Base-by-base conservation (phyloP, 2,329 filamentous ascomycete species). In the Thelonectria discophora region DNA sequence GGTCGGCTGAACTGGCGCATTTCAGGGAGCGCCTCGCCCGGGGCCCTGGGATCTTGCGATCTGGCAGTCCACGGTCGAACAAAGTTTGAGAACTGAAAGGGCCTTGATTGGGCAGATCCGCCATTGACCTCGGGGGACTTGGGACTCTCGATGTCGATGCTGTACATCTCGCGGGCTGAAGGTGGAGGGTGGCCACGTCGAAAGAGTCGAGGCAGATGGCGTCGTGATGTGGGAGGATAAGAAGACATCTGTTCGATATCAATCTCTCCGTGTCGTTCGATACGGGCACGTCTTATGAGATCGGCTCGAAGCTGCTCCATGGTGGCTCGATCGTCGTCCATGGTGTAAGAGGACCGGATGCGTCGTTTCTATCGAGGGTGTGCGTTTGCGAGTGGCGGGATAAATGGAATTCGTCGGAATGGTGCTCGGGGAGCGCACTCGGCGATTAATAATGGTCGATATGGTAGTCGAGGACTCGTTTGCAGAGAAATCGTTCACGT, bases 111-210 rank as follows among this genome's bases (percentile, higher is more conserved):
- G 27, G 42, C 5, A 17, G 34, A 40, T 21, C 37, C 53, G 30
- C 57, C 48, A 18, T 43, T n/a, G 37, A 42, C 21, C 39, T 57
- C 74, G 2, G 82, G 80, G 1, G 81, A 79, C 68, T 86, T 86
- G 34, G 82, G 82, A 18, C 78, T 81, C 48, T 80, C 76, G 17
- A 69, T 61, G 24, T 74, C 75, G 20, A 72, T 65, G 15, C 65
- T 64, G 5, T 66, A 65, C 9, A 62, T 34, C 32, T 65, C 61
- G 37, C 52, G 47, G 11, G 62, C 58, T 17, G 56, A 63, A 47
- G 65, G 55, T 46, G 50, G 54, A 34, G 65, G 64, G 42, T 67
- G 62, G 39, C 65, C 63, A 7, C 69, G 64, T 40, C 60, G 63
- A 17, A 67, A 59, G 9, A 73, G 27, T 46, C 57, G 57, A 9